These are phyloP conservation scores for Phytophthora macrochlamydospora DNA, from an alignment of 352 stramenopile genomes.

Conservation along the genomic window DNA sequence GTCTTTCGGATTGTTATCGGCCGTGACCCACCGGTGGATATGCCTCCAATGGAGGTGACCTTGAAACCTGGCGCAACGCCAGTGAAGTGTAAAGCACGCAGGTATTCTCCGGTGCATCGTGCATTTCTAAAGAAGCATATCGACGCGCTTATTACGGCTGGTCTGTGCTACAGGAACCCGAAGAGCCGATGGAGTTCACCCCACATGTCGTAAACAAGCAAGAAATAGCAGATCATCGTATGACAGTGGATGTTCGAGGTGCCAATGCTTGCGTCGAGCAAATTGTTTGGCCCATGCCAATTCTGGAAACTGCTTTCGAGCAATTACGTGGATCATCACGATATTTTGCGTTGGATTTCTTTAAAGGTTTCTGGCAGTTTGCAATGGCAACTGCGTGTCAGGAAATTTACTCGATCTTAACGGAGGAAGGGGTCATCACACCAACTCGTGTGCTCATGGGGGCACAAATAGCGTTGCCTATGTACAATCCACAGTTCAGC, in stretches of 20 bases:
- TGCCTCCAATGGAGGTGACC: constrained; percentile 15
- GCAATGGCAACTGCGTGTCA: background rate
- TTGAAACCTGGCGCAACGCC: constrained; percentile 7
- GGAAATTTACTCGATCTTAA: constrained; percentile 17
- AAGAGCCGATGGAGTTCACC: constrained; percentile 8
- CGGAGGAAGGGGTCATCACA: constrained; percentile 12
- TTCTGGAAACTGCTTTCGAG: constrained; percentile 14
- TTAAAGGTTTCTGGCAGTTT: constrained; percentile 21
- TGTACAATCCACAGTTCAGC: constrained; percentile 14
- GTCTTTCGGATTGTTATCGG: constrained; percentile 11
- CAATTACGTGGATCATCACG: constrained; percentile 4
- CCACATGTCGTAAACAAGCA: constrained; percentile 11
- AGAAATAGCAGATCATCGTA: background rate
- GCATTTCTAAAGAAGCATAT: constrained; percentile 17
- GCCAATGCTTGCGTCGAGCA: constrained; percentile 9
- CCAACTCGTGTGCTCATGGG: constrained; percentile 14
- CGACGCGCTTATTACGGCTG: constrained; percentile 1
- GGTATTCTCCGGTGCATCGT: constrained; percentile 8
- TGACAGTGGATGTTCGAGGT: constrained; percentile 16
- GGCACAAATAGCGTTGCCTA: constrained; percentile 18
- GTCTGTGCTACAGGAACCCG: constrained; percentile 12
- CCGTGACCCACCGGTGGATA: constrained; percentile 15
- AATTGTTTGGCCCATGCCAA: constrained; percentile 19
- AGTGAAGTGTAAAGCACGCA: constrained; percentile 4
- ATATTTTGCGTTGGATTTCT: constrained; percentile 18